Evolutionary conservation across 495 filamentous ascomycete species (phyloP).

Genomic region (Chaetomium cochliodes): DNA sequence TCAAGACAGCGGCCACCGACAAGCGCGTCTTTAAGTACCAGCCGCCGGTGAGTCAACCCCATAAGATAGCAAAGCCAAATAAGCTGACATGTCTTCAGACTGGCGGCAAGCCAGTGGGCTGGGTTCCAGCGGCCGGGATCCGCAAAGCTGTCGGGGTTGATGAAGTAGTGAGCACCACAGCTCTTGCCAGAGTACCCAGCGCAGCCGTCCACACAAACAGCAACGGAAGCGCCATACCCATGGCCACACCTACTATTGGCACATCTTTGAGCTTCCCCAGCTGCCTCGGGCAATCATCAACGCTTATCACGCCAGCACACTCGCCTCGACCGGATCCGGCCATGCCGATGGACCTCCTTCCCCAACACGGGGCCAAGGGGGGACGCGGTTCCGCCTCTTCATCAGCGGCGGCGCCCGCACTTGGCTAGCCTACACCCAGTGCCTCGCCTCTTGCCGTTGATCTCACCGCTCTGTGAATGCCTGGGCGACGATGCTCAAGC

Average conservation of each 20-base stretch:
- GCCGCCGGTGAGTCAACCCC: conserved; percentile 39
- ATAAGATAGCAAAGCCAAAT: not conserved
- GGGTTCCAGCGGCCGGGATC: conserved; percentile 9
- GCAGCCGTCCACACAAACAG: not conserved
- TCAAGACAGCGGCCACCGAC: conserved; percentile 16
- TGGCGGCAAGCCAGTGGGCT: conserved; percentile 42
- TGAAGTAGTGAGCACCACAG: not conserved
- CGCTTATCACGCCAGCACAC: not conserved
- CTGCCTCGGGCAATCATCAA: not conserved
- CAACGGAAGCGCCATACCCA: not conserved
- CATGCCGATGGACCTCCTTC: not conserved
- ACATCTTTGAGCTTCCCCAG: not conserved
- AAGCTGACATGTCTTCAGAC: conserved; percentile 23
- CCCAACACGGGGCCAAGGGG: not conserved
- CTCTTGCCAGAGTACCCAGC: not conserved
- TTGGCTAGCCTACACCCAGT: not conserved
- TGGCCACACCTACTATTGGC: not conserved
- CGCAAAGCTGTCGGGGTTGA: not conserved
- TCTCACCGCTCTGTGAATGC: not conserved
- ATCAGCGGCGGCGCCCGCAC: not conserved
- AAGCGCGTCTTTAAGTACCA: conserved; percentile 34
- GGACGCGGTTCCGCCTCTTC: not conserved
- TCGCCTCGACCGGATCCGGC: not conserved
- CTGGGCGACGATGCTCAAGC: not conserved
- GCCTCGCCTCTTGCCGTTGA: too few species aligned